Conservation (phyloP, 2,329 filamentous ascomycete species). For the Leptodontidium sp. region DNA sequence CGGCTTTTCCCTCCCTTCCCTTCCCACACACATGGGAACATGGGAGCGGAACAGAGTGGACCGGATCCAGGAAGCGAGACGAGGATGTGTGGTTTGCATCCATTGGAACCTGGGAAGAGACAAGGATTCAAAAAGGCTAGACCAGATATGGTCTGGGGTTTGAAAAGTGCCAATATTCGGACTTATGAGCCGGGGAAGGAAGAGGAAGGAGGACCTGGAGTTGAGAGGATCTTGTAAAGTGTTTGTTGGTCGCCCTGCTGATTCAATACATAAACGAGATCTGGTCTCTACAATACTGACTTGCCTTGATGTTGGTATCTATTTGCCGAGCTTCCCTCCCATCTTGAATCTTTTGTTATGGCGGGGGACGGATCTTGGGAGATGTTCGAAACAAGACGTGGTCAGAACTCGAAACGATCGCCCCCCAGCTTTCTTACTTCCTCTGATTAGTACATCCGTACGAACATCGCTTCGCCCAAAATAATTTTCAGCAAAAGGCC, state of each 20-base stretch:
- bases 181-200: not conserved
- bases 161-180: constrained; percentile 3
- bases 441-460: too few species aligned
- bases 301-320: too few species aligned
- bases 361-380: too few species aligned
- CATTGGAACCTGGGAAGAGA: not conserved
- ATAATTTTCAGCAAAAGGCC: too few species aligned
- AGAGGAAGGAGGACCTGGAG: not conserved
- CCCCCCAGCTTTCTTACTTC: too few species aligned
- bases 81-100: constrained; percentile 8
- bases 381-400: too few species aligned
- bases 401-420: too few species aligned
- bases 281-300: too few species aligned
- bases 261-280: not conserved
- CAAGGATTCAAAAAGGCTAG: constrained; percentile 6
- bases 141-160: constrained; percentile 1
- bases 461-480: too few species aligned
- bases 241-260: too few species aligned
- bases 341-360: too few species aligned
- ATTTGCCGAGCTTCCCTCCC: too few species aligned
- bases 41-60: not conserved
- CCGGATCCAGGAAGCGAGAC: not conserved
- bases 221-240: not conserved
- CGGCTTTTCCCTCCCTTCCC: not conserved
- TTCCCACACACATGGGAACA: not conserved